These are phyloP conservation scores for Backusella mclennaniae DNA, from an alignment of 192 early-diverging fungal species.

Conservation along the genomic window DNA sequence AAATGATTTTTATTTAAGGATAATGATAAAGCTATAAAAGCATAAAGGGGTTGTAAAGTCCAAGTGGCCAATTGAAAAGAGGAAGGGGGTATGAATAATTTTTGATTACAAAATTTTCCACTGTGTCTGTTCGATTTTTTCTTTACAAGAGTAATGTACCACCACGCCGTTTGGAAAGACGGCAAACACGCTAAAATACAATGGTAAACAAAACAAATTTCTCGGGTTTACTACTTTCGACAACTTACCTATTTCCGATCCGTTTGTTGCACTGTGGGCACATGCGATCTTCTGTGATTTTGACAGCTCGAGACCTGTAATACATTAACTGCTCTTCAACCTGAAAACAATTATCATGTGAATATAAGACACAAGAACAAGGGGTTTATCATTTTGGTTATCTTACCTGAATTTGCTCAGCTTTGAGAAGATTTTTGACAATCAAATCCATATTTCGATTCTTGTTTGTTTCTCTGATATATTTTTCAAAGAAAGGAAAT, in stretches of 20 bases:
- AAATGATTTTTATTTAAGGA: background rate
- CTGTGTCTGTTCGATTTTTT: constrained; percentile 41
- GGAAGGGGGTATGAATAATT: background rate
- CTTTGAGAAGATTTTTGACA: constrained; percentile 68
- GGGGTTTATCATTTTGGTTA: background rate
- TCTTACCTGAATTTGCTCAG: constrained; percentile 62
- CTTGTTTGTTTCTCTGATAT: constrained; percentile 60
- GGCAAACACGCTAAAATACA: constrained; percentile 63
- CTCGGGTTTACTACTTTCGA: background rate
- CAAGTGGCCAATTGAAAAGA: background rate
- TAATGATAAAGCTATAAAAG: constrained; percentile 2
- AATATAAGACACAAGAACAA: background rate
- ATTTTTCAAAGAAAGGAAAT: constrained; percentile 62
- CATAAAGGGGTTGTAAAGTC: background rate
- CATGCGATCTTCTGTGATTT: constrained; percentile 74
- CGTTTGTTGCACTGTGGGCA: constrained; percentile 69
- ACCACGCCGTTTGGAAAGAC: constrained; percentile 69
- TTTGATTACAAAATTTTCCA: constrained; percentile 25
- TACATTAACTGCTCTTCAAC: constrained; percentile 63
- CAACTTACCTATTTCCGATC: constrained; percentile 55
- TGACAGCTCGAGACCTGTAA: constrained; percentile 57
- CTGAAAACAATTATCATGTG: constrained; percentile 32
- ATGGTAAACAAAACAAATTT: background rate
- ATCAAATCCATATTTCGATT: constrained; percentile 61
- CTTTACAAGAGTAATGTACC: constrained; percentile 75